Evolutionary conservation across 2,329 filamentous ascomycete genomes (phyloP), one percentile per base, ranked within the genome.

Genomic region (Fusarium dimerum): DNA sequence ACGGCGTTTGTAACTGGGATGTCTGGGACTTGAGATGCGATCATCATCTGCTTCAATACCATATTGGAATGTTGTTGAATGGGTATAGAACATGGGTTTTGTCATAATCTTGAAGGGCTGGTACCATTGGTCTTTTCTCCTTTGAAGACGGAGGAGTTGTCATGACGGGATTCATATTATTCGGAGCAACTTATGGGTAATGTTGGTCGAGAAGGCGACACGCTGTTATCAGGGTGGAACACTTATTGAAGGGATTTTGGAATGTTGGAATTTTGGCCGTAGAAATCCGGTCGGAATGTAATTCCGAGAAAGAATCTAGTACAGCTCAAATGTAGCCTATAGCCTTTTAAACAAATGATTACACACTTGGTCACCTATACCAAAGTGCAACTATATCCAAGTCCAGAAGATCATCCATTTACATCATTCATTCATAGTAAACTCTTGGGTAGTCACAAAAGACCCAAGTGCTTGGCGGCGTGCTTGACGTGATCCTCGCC

Each of bases 401-500:
- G 39, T 6, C 39, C 17, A 40, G 9, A 15, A 40, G 6, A 36
- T 36, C 11, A n/a, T 16, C 39, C 39, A 16, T 20, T 20, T 40
- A 16, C 16, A 17, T 48, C 56, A 54, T 26, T 29, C 10, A 15
- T 43, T 43, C 20, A 60, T 49, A 60, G 52, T 57, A 57, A 55
- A 8, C 57, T 56, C 29, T 57, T 58, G 47, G 60, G 54, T 60
- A 68, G 55, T 66, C 59, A 72, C 56, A 70, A 52, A 8, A 74
- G 64, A 17, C 69, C 71, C 50, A 97, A 76, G 69, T 91, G 87
- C 79, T 94, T 96, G 61, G 92, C 93, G 54, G 92, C 92, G 75
- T 95, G 91, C 66, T 90, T 87, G 62, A 97, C 82, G 73, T 99
- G 94, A 64, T 97, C 92, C 66, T 90, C 87, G 41, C 88, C 84